Evolutionary conservation across 768 basidiomycete genomes (phyloP).

Genomic region (Macrolepiota albuminosa): DNA sequence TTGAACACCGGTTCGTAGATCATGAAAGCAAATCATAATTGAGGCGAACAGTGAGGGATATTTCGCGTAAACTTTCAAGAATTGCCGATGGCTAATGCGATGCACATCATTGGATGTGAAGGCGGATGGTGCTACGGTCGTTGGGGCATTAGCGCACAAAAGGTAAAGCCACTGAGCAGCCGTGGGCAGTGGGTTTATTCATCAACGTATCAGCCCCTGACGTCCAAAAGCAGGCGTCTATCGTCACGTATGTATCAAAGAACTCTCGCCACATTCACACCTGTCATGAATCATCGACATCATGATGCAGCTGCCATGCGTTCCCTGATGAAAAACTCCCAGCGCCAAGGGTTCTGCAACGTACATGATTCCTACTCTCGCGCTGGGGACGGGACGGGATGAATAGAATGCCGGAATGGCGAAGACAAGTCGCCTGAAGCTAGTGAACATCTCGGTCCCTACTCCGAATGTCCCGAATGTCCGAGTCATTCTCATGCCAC

Average conservation of each 20-base stretch:
- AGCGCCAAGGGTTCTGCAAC: background rate
- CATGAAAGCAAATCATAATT: background rate
- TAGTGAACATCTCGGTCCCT: background rate
- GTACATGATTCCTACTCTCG: background rate
- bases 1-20: background rate
- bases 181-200: background rate
- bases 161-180: background rate
- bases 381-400: conserved; percentile 1
- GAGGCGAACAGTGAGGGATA: background rate
- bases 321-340: background rate
- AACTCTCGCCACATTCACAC: conserved; percentile 1
- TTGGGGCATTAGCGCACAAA: background rate
- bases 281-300: background rate
- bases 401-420: background rate
- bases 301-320: background rate
- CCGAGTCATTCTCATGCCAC: conserved; percentile 3
- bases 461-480: background rate
- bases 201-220: conserved; percentile 7
- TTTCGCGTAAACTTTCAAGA: background rate
- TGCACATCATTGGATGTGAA: background rate
- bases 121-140: background rate
- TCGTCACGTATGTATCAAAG: background rate
- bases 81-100: background rate
- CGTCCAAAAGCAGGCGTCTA: background rate
- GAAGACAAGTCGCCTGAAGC: background rate